Base-by-base conservation (phyloP, 2,329 filamentous ascomycete species). In the Zymoseptoria ardabiliae region DNA sequence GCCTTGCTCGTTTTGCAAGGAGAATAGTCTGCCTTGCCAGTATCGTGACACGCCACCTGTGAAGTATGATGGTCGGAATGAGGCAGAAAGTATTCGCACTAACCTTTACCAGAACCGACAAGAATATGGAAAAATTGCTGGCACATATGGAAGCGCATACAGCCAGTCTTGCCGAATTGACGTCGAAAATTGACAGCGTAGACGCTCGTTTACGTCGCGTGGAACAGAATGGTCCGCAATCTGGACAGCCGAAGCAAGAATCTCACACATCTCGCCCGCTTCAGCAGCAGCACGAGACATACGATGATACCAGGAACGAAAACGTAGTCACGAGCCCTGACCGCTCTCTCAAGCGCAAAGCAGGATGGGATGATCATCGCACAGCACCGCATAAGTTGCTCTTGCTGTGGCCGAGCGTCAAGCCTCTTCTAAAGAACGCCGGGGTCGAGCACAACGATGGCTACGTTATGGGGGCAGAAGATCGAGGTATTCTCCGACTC, bases 11-110 rank as follows among this genome's bases (percentile, higher is more conserved):
- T 85, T 86, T 68, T 99, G 94, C 73, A 88, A 88, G 68, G 92
- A 97, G 66, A 95, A 95, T 72, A 86, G 83, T 65, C 81, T 91
- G 30, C 82, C 86, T 56, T 99, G 90, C 77, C 87, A 90, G 73
- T 97, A 97, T 74, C 86, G 92, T 65, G 92, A 97, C 70, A 88
- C 94, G 5, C 89, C 91, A 21, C 91, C 91, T 17, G 94, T 95
- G 71, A 93, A 95, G 90, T 96, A 81, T 73, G 88, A 52, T 13
- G 10, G n/a, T 41, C 41, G 4, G 35, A n/a, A 4, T 49, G 35
- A 55, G 21, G 9, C 52, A 20, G 8, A 22, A 20, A 6, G 11
- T 21, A 7, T 17, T 0, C 1, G 23, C 9, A 25, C 11, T 30
- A 22, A 53, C 21, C 51, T 53, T 58, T 73, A 72, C 57, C 74